phyloP scores from a whole-genome alignment of 495 filamentous ascomycete genomes.

The Alectoria sarmentosa region DNA sequence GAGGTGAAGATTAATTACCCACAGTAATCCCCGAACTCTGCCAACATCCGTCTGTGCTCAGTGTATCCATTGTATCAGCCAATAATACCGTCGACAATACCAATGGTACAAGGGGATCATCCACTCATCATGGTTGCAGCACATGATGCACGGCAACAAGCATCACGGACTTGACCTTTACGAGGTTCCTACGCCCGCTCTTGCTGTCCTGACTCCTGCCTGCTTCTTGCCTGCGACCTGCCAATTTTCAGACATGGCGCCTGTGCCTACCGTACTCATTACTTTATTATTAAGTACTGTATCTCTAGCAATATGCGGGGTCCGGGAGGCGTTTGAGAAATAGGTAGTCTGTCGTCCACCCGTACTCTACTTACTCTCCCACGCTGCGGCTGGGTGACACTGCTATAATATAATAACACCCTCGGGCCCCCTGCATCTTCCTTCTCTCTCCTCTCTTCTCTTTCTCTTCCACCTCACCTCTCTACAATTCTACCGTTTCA shows the following conservation, averaged over 20 bases:
- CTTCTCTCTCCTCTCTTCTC: background rate
- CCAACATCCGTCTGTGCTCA: background rate
- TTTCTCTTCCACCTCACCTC: background rate
- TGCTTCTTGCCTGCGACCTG: too few relatives aligned
- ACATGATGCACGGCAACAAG: constrained; percentile 9
- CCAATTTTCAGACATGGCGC: too few relatives aligned
- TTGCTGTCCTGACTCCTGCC: background rate
- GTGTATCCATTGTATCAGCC: background rate
- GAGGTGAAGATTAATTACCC: constrained; percentile 7
- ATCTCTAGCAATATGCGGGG: constrained; percentile 5
- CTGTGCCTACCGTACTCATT: too few relatives aligned
- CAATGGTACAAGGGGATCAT: too few relatives aligned
- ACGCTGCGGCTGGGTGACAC: too few relatives aligned
- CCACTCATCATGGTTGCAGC: background rate
- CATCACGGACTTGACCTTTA: constrained; percentile 11
- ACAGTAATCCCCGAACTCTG: background rate
- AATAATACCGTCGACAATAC: too few relatives aligned
- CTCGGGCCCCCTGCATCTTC: too few relatives aligned
- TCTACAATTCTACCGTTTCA: background rate
- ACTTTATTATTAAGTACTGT: too few relatives aligned
- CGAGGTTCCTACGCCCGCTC: constrained; percentile 6
- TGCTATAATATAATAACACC: too few relatives aligned
- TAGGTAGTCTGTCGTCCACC: background rate
- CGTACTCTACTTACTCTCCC: too few relatives aligned
- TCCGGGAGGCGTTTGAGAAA: background rate